These are phyloP conservation scores for Calophaca sinica DNA, from an alignment of 306 rosid genomes.

Conservation along the genomic window DNA sequence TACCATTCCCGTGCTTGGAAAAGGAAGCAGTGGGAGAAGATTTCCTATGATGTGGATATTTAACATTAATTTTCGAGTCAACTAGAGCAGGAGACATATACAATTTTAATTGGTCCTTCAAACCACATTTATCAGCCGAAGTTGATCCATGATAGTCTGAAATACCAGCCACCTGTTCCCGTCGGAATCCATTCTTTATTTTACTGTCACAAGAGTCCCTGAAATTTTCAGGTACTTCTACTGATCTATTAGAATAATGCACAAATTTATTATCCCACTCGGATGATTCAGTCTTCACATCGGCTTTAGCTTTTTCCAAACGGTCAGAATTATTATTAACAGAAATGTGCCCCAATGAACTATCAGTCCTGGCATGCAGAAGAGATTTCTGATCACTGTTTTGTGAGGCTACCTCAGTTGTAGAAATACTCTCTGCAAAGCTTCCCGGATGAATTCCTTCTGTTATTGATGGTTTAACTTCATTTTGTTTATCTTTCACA, in stretches of 20 bases:
- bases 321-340: slow-evolving; percentile 53
- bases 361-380: slow-evolving; percentile 45
- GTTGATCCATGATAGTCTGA: slow-evolving; percentile 55
- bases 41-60: slow-evolving; percentile 61
- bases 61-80: slow-evolving; percentile 57
- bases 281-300: slow-evolving; percentile 56
- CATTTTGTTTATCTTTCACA: slow-evolving; percentile 52
- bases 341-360: slow-evolving; percentile 51
- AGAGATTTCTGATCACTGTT: slow-evolving; percentile 55
- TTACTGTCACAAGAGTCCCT: slow-evolving; percentile 61
- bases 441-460: slow-evolving; percentile 62
- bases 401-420: slow-evolving; percentile 54
- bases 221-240: slow-evolving; percentile 52
- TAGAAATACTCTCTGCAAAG: slow-evolving; percentile 59
- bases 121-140: slow-evolving; percentile 59
- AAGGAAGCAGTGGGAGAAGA: slow-evolving; percentile 65
- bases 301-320: slow-evolving; percentile 52
- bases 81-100: slow-evolving; percentile 51
- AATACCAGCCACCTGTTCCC: slow-evolving; percentile 42
- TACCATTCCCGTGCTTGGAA: slow-evolving; percentile 72
- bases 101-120: slow-evolving; percentile 59
- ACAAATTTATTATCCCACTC: slow-evolving; percentile 47
- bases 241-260: slow-evolving; percentile 52
- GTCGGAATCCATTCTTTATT: slow-evolving; percentile 53
- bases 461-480: slow-evolving; percentile 51